Percentiles rank a stretch among this genome's conserved stretches.
phyloP scores from a whole-genome alignment of 306 rosid genomes.

The Lagenaria siceraria region DNA sequence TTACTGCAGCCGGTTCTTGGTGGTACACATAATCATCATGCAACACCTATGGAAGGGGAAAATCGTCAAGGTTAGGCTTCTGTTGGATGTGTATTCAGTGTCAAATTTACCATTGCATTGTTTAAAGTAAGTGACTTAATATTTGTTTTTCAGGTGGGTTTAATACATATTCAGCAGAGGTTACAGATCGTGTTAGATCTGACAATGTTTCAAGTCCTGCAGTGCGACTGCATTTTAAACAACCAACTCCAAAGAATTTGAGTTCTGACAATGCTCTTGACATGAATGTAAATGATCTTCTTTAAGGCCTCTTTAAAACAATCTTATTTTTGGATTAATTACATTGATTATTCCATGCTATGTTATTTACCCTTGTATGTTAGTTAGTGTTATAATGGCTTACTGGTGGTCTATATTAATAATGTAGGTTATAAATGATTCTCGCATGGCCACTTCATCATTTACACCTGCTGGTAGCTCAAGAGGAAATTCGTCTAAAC shows the following conservation, averaged over 20 bases:
- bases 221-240: slow-evolving; percentile 61
- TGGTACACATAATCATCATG: slow-evolving; percentile 43
- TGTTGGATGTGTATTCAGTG: background rate
- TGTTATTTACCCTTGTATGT: background rate
- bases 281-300: slow-evolving; percentile 45
- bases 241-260: slow-evolving; percentile 43
- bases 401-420: background rate
- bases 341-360: background rate
- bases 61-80: slow-evolving; percentile 46
- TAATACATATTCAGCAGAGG: slow-evolving; percentile 34
- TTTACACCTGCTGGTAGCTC: slow-evolving; percentile 44
- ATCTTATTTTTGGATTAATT: background rate
- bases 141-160: slow-evolving; percentile 19
- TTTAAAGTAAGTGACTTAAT: background rate
- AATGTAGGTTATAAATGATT: slow-evolving; percentile 46
- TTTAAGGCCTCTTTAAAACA: background rate
- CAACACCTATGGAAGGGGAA: slow-evolving; percentile 39
- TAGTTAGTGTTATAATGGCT: background rate
- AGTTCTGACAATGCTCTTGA: slow-evolving; percentile 47
- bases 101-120: slow-evolving; percentile 2
- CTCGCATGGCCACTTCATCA: slow-evolving; percentile 44
- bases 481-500: slow-evolving; percentile 46
- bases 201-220: slow-evolving; percentile 46
- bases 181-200: slow-evolving; percentile 42
- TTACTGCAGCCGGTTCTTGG: slow-evolving; percentile 43